Evolutionary conservation across 371 early-diverging fungal genomes (phyloP), one percentile per base, ranked within the genome.

Genomic region (Dichotomocladium elegans): DNA sequence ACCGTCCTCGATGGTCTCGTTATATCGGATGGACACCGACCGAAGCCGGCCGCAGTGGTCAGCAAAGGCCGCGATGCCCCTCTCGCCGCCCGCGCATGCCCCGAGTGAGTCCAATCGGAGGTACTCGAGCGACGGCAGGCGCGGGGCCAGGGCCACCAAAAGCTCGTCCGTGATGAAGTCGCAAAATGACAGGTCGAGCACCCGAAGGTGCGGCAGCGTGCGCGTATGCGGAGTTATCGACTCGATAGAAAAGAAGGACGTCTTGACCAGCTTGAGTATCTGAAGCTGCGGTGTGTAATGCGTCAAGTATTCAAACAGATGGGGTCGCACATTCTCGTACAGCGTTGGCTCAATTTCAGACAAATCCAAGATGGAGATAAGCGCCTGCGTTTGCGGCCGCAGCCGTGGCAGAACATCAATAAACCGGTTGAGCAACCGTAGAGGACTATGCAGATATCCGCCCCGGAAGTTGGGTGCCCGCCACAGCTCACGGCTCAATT

Each of bases 61-160:
- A 3, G 70, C 70, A 48, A 70, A 50, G 0, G 52, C 63, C 14
- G 67, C 68, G 6, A 71, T 21, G 15, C 66, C 70, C 11, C 59
- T 43, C 3, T 59, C 51, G 0, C 61, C 68, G 12, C 53, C 64
- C 12, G 43, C 46, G 34, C 42, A 21, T 1, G 52, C 45, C 12
- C 55, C 40, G 17, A 41, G 30, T 15, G 43, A 42, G 41, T 71
- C 63, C n/a, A 71, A 27, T 11, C 41, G 33, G 1, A 71, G 52
- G 14, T 29, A 27, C 10, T 27, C 28, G 10, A 71, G 34, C 9
- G 21, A 44, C 4, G 63, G 68, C 26, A 68, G 53, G 2, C 51
- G 45, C 8, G 59, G 29, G 8, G 72, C 68, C 1, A 71, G 44
- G n/a, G 22, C 47, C 8, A 71, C 61, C 19, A 71, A 22, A 29